phyloP scores from a whole-genome alignment of 345 rosid species.

The Salix dunnii region DNA sequence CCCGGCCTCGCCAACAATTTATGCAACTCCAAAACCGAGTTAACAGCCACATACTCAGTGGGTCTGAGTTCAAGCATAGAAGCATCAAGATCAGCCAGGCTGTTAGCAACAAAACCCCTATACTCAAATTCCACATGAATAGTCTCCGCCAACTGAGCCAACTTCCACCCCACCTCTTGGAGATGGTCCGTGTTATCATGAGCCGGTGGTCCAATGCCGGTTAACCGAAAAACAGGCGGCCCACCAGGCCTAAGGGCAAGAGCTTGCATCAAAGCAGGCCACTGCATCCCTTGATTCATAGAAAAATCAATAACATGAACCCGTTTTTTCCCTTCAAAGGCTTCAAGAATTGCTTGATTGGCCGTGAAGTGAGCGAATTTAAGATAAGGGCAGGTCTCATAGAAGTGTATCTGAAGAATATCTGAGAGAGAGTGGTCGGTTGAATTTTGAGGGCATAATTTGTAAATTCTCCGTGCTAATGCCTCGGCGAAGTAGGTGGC shows the following conservation, averaged over 20 bases:
- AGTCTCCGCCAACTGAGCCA: slow-evolving; percentile 73
- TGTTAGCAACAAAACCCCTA: slow-evolving; percentile 69
- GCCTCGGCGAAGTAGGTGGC: slow-evolving; percentile 84
- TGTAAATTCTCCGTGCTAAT: slow-evolving; percentile 64
- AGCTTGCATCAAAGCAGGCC: slow-evolving; percentile 91
- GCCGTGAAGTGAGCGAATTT: slow-evolving; percentile 86
- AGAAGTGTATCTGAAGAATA: slow-evolving; percentile 75
- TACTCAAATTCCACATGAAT: slow-evolving; percentile 69
- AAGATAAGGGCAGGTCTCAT: slow-evolving; percentile 81
- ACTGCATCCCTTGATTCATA: slow-evolving; percentile 73
- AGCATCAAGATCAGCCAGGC: slow-evolving; percentile 77
- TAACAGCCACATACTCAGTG: slow-evolving; percentile 65
- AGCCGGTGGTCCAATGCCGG: slow-evolving; percentile 78
- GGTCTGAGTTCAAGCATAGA: slow-evolving; percentile 62
- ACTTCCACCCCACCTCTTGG: slow-evolving; percentile 67
- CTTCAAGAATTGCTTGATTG: slow-evolving; percentile 79
- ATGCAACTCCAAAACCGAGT: slow-evolving; percentile 82
- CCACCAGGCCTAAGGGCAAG: slow-evolving; percentile 70
- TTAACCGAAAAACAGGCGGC: slow-evolving; percentile 67
- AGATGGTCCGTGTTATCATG: slow-evolving; percentile 55
- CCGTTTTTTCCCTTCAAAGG: slow-evolving; percentile 53
- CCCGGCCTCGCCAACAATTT: slow-evolving; percentile 59
- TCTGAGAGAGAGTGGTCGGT: slow-evolving; percentile 51
- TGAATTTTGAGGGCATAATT: slow-evolving; percentile 36
- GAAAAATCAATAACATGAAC: slow-evolving; percentile 75